Evolutionary conservation across 2,329 filamentous ascomycete species (phyloP), one percentile per base, ranked within the genome.

Genomic region (Stachybotrys echinatus): DNA sequence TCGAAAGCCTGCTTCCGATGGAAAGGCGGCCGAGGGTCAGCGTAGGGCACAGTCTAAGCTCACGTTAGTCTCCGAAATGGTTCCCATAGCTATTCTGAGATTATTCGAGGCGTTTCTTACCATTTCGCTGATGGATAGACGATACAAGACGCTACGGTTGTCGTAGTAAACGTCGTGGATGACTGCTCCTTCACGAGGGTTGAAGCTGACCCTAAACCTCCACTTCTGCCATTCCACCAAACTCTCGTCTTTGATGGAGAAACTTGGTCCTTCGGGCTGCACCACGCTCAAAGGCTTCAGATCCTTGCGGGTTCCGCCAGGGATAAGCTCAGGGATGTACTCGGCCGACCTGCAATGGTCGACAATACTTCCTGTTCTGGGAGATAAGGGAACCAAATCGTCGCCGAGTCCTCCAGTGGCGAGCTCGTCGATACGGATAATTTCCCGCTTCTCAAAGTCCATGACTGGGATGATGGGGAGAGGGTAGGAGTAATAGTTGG

Each of bases 1-100:
- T 89, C 85, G 58, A 89, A 88, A 1, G 85, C 85, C 48, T 84
- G 81, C 62, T 89, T 89, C 42, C 84, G 76, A 48, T 85, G 82
- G 61, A 80, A 88, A 0, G 84, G 85, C 1, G 75, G 69, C 2
- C 85, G 76, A 1, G 81, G 81, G 57, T 88, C 85, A 3, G 73
- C 83, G 55, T 88, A 89, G 0, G 83, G 83, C 0, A 87, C 83
- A 2, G 44, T n/a, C n/a, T 46, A 8, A 40, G 38, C 38, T 40
- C 38, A 20, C 38, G 12, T 10, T 40, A 40, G 38, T n/a, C 18
- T n/a, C n/a, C n/a, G n/a, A n/a, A n/a, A n/a, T n/a, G n/a, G n/a
- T n/a, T n/a, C n/a, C n/a, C n/a, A n/a, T n/a, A n/a, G n/a, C n/a
- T n/a, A n/a, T n/a, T n/a, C n/a, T n/a, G n/a, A n/a, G n/a, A n/a